These are phyloP conservation scores for Colletotrichum lentis DNA, from an alignment of 2,329 filamentous ascomycete genomes.

Conservation along the genomic window DNA sequence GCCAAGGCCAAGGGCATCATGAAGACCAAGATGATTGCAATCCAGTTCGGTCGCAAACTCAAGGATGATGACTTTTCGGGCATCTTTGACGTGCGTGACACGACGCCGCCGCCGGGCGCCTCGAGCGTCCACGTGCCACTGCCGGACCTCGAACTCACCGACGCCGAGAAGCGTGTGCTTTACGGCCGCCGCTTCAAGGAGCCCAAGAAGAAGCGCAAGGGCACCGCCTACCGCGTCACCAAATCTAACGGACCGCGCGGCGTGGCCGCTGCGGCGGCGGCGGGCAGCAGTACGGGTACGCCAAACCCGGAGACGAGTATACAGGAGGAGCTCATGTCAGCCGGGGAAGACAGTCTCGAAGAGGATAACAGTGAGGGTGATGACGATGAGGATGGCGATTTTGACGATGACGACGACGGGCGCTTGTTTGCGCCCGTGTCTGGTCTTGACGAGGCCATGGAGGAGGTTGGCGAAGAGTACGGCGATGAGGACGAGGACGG, in stretches of 20 bases:
- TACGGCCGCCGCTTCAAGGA: constrained; percentile 46
- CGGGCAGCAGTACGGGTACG: not conserved
- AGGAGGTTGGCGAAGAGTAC: constrained; percentile 33
- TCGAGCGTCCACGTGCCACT: constrained; percentile 49
- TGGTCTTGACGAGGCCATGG: constrained; percentile 9
- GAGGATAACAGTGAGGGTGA: constrained; percentile 47
- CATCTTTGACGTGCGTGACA: constrained; percentile 51
- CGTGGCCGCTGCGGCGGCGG: constrained; percentile 26
- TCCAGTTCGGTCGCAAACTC: constrained; percentile 65
- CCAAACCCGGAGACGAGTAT: constrained; percentile 9
- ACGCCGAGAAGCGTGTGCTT: constrained; percentile 48
- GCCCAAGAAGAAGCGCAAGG: constrained; percentile 40
- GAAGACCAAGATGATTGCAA: constrained; percentile 81
- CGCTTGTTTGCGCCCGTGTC: constrained; percentile 21
- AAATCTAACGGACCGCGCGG: constrained; percentile 32
- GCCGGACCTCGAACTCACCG: constrained; percentile 51
- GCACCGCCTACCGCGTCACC: constrained; percentile 39
- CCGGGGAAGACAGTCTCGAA: constrained; percentile 42
- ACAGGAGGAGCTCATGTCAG: constrained; percentile 29
- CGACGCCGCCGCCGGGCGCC: constrained; percentile 44
- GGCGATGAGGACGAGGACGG: constrained; percentile 40
- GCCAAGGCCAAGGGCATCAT: constrained; percentile 87
- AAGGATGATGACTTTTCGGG: constrained; percentile 57
- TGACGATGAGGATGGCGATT: constrained; percentile 40
- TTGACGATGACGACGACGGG: constrained; percentile 36